These are phyloP conservation scores for Azolla pinnata DNA, from an alignment of 75 land plant species.

Conservation along the genomic window DNA sequence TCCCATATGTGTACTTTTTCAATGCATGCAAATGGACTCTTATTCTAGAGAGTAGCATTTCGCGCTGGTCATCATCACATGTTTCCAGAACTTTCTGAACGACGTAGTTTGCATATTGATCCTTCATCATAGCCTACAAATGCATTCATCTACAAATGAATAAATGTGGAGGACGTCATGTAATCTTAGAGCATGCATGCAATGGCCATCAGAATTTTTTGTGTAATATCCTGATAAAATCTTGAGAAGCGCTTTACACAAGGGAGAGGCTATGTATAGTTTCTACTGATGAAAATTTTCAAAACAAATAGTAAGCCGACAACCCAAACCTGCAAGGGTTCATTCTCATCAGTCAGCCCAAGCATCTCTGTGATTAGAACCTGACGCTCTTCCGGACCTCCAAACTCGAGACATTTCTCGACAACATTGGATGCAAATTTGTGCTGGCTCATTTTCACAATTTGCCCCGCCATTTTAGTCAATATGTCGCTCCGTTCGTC, in stretches of 20 bases:
- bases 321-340: conserved; percentile 61
- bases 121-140: conserved; percentile 37
- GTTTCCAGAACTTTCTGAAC: conserved; percentile 47
- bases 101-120: conserved; percentile 35
- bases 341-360: conserved; percentile 68
- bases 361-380: conserved; percentile 78
- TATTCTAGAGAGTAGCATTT: conserved; percentile 31
- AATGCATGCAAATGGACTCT: conserved; percentile 43
- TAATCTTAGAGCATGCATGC: too few species aligned
- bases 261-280: too few species aligned
- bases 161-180: too few species aligned
- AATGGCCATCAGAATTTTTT: too few species aligned
- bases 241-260: too few species aligned
- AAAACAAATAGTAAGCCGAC: too few species aligned
- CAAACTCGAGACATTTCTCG: conserved; percentile 91
- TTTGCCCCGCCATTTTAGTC: conserved; percentile 72
- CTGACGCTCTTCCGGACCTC: conserved; percentile 59
- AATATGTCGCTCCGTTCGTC: conserved; percentile 75
- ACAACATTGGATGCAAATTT: conserved; percentile 98
- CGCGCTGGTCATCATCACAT: conserved; percentile 41
- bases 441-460: conserved; percentile 96
- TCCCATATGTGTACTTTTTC: conserved; percentile 47
- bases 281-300: too few species aligned
- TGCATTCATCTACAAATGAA: too few species aligned
- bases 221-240: too few species aligned